These are phyloP conservation scores for Anthoceros angustus DNA, from an alignment of 225 moss, liverwort and hornwort species.

Conservation along the genomic window DNA sequence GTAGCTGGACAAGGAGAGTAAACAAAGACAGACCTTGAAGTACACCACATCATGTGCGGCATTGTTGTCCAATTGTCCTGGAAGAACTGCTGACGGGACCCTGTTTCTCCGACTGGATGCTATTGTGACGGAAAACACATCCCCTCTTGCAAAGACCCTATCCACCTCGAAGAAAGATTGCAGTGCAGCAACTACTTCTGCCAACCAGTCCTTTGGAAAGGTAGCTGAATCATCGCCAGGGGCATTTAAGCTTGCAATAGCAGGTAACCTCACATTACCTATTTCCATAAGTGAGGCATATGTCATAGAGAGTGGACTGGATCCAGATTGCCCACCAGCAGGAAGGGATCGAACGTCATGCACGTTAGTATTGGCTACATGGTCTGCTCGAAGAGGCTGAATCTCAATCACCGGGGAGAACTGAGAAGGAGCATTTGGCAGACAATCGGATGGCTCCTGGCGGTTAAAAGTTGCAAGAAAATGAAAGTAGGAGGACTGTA, in stretches of 20 bases:
- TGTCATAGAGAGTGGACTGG: slow-evolving; percentile 14
- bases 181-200: slow-evolving; percentile 56
- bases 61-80: slow-evolving; percentile 21
- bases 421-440: slow-evolving; percentile 8
- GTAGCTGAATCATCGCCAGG: slow-evolving; percentile 26
- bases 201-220: slow-evolving; percentile 31
- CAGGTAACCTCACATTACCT: slow-evolving; percentile 34
- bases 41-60: slow-evolving; percentile 35
- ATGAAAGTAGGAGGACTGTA: slow-evolving; percentile 35
- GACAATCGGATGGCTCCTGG: slow-evolving; percentile 7
- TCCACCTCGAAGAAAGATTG: slow-evolving; percentile 55
- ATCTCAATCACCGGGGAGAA: not conserved
- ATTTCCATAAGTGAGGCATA: slow-evolving; percentile 45
- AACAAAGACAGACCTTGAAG: slow-evolving; percentile 52
- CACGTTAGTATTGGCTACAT: not conserved
- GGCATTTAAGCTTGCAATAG: slow-evolving; percentile 19
- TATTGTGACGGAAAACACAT: slow-evolving; percentile 58
- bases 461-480: slow-evolving; percentile 16
- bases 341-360: slow-evolving; percentile 10
- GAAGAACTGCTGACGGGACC: slow-evolving; percentile 24
- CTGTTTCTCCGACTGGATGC: slow-evolving; percentile 13
- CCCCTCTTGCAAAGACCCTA: slow-evolving; percentile 61
- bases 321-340: slow-evolving; percentile 7
- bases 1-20: not conserved
- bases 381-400: not conserved